Base-by-base conservation (phyloP, 2,329 filamentous ascomycete species). In the Sordariomycetes sp. region DNA sequence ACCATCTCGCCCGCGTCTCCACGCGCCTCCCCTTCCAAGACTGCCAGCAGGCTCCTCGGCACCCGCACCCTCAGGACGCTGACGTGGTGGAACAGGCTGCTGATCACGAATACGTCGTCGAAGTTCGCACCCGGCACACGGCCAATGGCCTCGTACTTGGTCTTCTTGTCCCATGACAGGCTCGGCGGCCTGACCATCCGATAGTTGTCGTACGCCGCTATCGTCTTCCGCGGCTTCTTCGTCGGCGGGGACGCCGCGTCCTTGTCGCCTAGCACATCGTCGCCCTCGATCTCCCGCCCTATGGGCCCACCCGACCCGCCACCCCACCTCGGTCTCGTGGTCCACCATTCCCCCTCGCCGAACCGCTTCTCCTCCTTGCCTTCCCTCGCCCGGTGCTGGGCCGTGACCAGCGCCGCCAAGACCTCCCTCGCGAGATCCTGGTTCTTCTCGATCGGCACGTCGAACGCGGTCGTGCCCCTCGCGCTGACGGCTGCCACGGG, bases 101-200 rank as follows among this genome's bases (percentile, higher is more conserved):
- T 85, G 48, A 86, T 66, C 48, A 87, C 72, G 61, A 84, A 86
- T 1, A 86, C 71, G 63, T 87, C 83, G 62, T 87, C 83, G 64
- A 78, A 79, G 37, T 72, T 72, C 12, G 57, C 34, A 2, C 76
- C 78, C 1, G 64, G 63, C 12, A 68, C 66, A 61, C 76, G 78
- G 5, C 83, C 83, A 59, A 87, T 80, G 24, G 81, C 75, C 60
- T 74, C 69, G 65, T 86, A 86, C 37, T 75, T 73, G 34, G 78
- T 76, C 69, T 83, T 84, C 59, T 73, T 74, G 64, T 87, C 83
- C 83, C 83, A 87, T 24, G 76, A 79, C 7, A 76, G 71, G 11
- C 78, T 69, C 0, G 83, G 83, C 10, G 79, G 79, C 1, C 80
- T 75, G 52, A 86, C 73, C 75, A 82, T 84, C 59, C 83, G 78